A percentile compares a stretch with the other conserved stretches of the same genome.
Conservation (phyloP, 73 alveolate genomes). For the Breviolum minutum region DNA sequence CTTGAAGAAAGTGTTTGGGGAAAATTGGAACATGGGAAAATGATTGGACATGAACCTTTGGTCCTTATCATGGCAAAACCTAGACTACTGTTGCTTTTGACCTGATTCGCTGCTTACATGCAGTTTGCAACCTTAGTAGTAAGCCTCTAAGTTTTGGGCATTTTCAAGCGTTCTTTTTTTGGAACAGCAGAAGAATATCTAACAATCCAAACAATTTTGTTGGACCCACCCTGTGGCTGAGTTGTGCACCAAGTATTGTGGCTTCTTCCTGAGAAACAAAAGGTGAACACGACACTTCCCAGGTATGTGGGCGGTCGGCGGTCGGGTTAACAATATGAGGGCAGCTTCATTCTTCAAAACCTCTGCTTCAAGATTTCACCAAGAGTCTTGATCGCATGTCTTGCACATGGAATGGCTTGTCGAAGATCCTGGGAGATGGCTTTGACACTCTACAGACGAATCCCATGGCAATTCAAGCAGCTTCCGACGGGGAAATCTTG, state of each 20-base stretch:
- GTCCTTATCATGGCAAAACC: not conserved
- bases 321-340: not conserved
- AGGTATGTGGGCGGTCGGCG: not conserved
- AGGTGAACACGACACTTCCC: not conserved
- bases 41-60: not conserved
- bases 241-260: not conserved
- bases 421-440: not conserved
- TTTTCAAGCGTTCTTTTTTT: too few relatives aligned
- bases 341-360: not conserved
- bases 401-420: slow-evolving; percentile 24
- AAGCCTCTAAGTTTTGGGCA: too few relatives aligned
- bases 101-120: too few relatives aligned
- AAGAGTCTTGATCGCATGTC: slow-evolving; percentile 21
- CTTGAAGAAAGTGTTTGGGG: not conserved
- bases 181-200: too few relatives aligned
- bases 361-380: not conserved
- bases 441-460: not conserved
- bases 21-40: not conserved
- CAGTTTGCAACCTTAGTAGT: too few relatives aligned
- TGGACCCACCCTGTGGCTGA: not conserved
- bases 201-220: too few relatives aligned
- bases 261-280: slow-evolving; percentile 22
- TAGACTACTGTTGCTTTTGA: not conserved
- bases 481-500: not conserved
- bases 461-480: not conserved